Conservation (phyloP, 2,329 filamentous ascomycete genomes). For the Colletotrichum spaethianum region DNA sequence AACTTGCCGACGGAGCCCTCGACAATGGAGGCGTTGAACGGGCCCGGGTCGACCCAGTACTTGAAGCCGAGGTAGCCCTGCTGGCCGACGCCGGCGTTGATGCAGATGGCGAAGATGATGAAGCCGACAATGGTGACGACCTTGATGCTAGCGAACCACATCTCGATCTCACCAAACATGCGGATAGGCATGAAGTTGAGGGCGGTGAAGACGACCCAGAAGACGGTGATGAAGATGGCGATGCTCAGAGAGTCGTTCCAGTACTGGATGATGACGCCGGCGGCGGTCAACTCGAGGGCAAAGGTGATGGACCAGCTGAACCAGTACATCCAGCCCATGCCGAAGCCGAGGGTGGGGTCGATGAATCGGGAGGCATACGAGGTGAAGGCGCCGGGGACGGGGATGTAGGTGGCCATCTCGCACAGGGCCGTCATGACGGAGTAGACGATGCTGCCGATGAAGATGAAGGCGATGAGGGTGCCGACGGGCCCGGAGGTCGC, state of each 20-base stretch:
- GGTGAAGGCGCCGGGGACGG: slow-evolving; percentile 82
- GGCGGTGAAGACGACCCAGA: slow-evolving; percentile 78
- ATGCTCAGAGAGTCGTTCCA: slow-evolving; percentile 76
- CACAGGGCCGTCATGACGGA: slow-evolving; percentile 80
- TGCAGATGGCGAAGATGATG: slow-evolving; percentile 81
- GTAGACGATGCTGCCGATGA: slow-evolving; percentile 81
- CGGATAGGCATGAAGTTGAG: slow-evolving; percentile 81
- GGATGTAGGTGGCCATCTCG: slow-evolving; percentile 85
- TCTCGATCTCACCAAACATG: slow-evolving; percentile 83
- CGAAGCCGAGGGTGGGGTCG: slow-evolving; percentile 79
- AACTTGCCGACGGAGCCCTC: slow-evolving; percentile 71
- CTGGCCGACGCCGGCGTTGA: slow-evolving; percentile 79
- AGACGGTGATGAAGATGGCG: slow-evolving; percentile 80
- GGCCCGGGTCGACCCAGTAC: slow-evolving; percentile 78
- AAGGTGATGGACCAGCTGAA: slow-evolving; percentile 83
- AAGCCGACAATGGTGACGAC: slow-evolving; percentile 82
- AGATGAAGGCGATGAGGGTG: slow-evolving; percentile 77
- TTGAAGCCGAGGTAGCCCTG: slow-evolving; percentile 82
- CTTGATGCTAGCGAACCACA: slow-evolving; percentile 84
- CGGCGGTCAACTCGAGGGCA: slow-evolving; percentile 80
- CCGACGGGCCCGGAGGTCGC: slow-evolving; percentile 75
- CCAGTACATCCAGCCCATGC: slow-evolving; percentile 89
- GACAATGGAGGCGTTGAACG: slow-evolving; percentile 75
- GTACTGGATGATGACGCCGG: slow-evolving; percentile 82
- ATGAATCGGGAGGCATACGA: slow-evolving; percentile 83